Conservation (phyloP, 1,284 basidiomycete species). For the Macrocybe sp. region DNA sequence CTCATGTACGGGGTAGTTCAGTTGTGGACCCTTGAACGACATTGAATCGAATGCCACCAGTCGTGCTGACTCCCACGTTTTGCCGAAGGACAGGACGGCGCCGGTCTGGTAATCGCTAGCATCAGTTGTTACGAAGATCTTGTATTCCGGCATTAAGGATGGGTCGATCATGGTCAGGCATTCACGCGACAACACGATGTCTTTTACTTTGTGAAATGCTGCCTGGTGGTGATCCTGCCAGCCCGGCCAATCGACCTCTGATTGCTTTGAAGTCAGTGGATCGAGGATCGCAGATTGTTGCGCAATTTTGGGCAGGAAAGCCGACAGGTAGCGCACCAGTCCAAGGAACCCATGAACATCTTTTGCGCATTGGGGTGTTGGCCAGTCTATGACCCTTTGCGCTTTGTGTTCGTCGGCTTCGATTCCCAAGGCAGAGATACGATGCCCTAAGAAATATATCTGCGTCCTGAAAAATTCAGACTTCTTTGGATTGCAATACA, state of each 20-base stretch:
- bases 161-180: too few relatives aligned
- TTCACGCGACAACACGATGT: too few relatives aligned
- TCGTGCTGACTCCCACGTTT: constrained; percentile 18
- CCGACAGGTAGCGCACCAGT: constrained; percentile 18
- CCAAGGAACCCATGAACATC: constrained; percentile 18
- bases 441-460: constrained; percentile 15
- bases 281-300: too few relatives aligned
- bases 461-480: constrained; percentile 15
- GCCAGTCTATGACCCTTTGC: constrained; percentile 20
- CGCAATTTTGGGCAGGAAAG: constrained; percentile 13
- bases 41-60: constrained; percentile 32
- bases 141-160: too few relatives aligned
- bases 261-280: too few relatives aligned
- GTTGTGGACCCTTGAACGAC: constrained; percentile 31
- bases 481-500: constrained; percentile 20
- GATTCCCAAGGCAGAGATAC: constrained; percentile 19
- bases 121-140: too few relatives aligned
- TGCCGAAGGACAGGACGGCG: too few relatives aligned
- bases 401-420: constrained; percentile 19
- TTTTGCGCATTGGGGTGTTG: constrained; percentile 4
- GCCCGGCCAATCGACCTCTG: too few relatives aligned
- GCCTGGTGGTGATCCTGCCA: too few relatives aligned
- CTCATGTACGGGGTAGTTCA: constrained; percentile 33
- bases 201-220: too few relatives aligned
- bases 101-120: too few relatives aligned